Percentiles rank a stretch among this genome's conserved stretches.
phyloP scores from a whole-genome alignment of 257 asterid species.

The Scutellaria galericulata region DNA sequence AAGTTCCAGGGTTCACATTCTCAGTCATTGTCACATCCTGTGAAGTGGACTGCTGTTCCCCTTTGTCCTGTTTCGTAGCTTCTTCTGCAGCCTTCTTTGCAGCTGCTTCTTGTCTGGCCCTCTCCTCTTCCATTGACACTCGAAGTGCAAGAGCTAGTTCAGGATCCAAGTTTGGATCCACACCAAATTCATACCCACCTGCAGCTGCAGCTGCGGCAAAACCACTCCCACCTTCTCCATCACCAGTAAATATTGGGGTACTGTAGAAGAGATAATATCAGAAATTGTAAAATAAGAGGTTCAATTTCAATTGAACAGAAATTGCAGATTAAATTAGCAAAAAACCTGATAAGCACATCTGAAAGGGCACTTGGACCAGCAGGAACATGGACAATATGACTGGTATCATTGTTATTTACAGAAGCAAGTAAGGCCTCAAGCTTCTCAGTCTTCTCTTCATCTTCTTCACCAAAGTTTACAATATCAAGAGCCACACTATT shows the following conservation, averaged over 20 bases:
- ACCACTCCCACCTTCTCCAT: slow-evolving; percentile 96
- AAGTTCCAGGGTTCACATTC: slow-evolving; percentile 55
- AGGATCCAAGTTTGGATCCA: slow-evolving; percentile 99
- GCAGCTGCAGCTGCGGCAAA: slow-evolving; percentile 91
- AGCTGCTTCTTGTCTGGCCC: slow-evolving; percentile 99
- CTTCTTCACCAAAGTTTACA: slow-evolving; percentile 96
- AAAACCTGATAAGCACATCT: slow-evolving; percentile 91
- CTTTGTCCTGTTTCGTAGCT: slow-evolving; percentile 67
- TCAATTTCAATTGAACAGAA: slow-evolving; percentile 10
- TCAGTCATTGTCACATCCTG: slow-evolving; percentile 88
- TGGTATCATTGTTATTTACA: slow-evolving; percentile 90
- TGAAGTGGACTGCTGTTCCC: slow-evolving; percentile 68
- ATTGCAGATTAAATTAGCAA: slow-evolving; percentile 22
- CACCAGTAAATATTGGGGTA: slow-evolving; percentile 94
- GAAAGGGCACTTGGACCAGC: slow-evolving; percentile 94
- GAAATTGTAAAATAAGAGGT: neutral
- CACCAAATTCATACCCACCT: slow-evolving; percentile 94
- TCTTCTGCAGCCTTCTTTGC: slow-evolving; percentile 97
- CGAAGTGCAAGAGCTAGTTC: slow-evolving; percentile 99
- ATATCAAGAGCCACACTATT: slow-evolving; percentile 97
- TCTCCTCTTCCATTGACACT: slow-evolving; percentile 99
- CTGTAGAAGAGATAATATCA: slow-evolving; percentile 47
- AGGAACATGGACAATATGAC: slow-evolving; percentile 95
- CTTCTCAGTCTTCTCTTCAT: slow-evolving; percentile 85
- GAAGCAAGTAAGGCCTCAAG: slow-evolving; percentile 92